These are phyloP conservation scores for Rhododendron henanense DNA, from an alignment of 148 eudicot species.

Conservation along the genomic window DNA sequence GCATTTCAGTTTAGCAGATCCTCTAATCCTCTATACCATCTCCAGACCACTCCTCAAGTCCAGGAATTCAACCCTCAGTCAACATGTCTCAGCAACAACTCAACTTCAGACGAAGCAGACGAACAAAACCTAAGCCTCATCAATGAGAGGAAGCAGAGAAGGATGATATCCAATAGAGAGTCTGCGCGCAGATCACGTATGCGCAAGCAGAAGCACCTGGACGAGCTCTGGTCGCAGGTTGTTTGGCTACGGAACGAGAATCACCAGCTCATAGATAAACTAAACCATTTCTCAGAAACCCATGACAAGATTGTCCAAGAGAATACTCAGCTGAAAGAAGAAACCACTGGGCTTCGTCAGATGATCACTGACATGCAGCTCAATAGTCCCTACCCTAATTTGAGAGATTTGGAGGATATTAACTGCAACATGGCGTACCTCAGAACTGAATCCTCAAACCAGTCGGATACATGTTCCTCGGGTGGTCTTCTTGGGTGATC, in stretches of 20 bases:
- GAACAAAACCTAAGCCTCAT: conserved; percentile 66
- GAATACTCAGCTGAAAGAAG: conserved; percentile 74
- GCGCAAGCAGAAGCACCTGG: conserved; percentile 92
- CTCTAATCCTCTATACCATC: conserved; percentile 40
- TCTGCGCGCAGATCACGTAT: conserved; percentile 92
- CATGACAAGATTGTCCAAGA: conserved; percentile 65
- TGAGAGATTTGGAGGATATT: conserved; percentile 60
- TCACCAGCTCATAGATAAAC: conserved; percentile 61
- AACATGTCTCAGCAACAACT: conserved; percentile 66
- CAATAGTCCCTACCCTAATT: conserved; percentile 48
- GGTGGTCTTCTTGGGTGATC: conserved; percentile 10
- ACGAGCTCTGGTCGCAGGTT: conserved; percentile 88
- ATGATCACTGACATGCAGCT: conserved; percentile 70
- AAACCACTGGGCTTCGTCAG: conserved; percentile 69
- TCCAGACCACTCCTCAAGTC: conserved; percentile 41
- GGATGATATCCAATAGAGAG: conserved; percentile 94
- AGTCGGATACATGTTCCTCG: conserved; percentile 25
- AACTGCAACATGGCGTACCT: conserved; percentile 39
- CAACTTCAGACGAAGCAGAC: conserved; percentile 90
- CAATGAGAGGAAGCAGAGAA: conserved; percentile 83
- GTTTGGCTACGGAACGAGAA: conserved; percentile 77
- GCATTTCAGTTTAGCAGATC: conserved; percentile 38
- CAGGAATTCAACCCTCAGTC: conserved; percentile 43
- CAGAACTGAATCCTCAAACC: conserved; percentile 40
- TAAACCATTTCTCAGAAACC: conserved; percentile 51